These are phyloP conservation scores for Nitzschia putrida DNA, from an alignment of 108 stramenopile genomes.

Conservation along the genomic window DNA sequence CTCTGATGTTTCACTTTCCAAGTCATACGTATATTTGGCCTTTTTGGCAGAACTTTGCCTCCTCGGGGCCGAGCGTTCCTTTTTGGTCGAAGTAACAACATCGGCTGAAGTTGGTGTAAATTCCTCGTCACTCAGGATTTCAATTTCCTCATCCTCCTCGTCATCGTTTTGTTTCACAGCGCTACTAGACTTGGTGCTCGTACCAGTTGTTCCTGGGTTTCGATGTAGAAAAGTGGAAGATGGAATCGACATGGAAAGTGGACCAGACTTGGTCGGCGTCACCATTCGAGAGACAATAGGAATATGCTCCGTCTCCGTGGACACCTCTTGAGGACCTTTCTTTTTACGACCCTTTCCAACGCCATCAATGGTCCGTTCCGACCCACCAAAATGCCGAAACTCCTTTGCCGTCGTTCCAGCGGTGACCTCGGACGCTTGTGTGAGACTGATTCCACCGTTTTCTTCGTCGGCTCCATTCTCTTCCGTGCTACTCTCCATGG, in stretches of 20 bases:
- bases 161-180: not conserved
- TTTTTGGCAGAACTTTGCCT: slow-evolving; percentile 43
- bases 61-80: slow-evolving; percentile 34
- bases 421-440: not conserved
- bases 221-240: too few relatives aligned
- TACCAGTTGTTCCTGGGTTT: too few relatives aligned
- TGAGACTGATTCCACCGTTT: not conserved
- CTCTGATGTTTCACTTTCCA: not conserved
- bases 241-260: too few relatives aligned
- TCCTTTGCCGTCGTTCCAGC: not conserved
- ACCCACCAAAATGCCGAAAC: slow-evolving; percentile 67
- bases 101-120: not conserved
- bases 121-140: not conserved
- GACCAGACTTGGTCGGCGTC: not conserved
- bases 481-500: not conserved
- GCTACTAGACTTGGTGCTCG: too few relatives aligned
- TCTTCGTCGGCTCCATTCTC: not conserved
- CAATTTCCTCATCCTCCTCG: slow-evolving; percentile 6
- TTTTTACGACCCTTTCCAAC: slow-evolving; percentile 13
- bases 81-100: slow-evolving; percentile 6
- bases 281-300: not conserved
- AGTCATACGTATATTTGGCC: slow-evolving; percentile 19
- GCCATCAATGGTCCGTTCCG: slow-evolving; percentile 70
- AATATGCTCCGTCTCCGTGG: not conserved
- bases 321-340: slow-evolving; percentile 10